phyloP scores from a whole-genome alignment of 106 monocot species.

The Ottelia alismoides region DNA sequence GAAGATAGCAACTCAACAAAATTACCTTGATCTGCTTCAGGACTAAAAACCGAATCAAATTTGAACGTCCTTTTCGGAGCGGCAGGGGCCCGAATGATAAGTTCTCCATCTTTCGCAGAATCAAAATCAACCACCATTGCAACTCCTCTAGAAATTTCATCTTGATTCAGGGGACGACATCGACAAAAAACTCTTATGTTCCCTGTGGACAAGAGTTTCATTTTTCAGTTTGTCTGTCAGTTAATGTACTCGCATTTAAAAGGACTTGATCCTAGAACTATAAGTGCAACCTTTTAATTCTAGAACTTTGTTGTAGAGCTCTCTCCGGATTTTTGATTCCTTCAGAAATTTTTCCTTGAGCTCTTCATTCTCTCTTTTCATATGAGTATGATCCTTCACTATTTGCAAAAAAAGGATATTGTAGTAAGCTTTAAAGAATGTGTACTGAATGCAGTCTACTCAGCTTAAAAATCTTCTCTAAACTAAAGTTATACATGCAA shows the following conservation, averaged over 20 bases:
- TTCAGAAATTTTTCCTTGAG: constrained; percentile 49
- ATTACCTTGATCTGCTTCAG: constrained; percentile 81
- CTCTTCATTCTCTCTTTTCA: constrained; percentile 32
- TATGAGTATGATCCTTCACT: constrained; percentile 30
- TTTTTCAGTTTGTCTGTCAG: too few relatives aligned
- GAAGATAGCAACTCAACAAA: too few relatives aligned
- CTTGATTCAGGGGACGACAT: constrained; percentile 62
- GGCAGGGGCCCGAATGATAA: constrained; percentile 49
- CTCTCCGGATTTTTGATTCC: constrained; percentile 55
- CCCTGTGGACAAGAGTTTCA: constrained; percentile 35
- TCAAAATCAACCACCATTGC: constrained; percentile 69
- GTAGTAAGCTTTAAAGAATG: too few relatives aligned
- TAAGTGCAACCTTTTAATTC: constrained; percentile 60
- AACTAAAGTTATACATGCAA: constrained; percentile 19
- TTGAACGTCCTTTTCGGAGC: constrained; percentile 61
- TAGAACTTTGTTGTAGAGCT: constrained; percentile 73
- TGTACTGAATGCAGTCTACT: too few relatives aligned
- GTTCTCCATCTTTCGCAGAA: constrained; percentile 72
- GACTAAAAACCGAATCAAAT: constrained; percentile 74
- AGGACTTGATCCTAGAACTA: constrained; percentile 1
- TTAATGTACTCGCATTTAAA: too few relatives aligned
- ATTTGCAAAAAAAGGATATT: background rate
- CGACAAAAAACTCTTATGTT: constrained; percentile 91
- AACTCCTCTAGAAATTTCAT: constrained; percentile 55
- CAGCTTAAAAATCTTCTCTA: too few relatives aligned